These are phyloP conservation scores for Bombardia bombarda DNA, from an alignment of 495 filamentous ascomycete genomes.

Conservation along the genomic window DNA sequence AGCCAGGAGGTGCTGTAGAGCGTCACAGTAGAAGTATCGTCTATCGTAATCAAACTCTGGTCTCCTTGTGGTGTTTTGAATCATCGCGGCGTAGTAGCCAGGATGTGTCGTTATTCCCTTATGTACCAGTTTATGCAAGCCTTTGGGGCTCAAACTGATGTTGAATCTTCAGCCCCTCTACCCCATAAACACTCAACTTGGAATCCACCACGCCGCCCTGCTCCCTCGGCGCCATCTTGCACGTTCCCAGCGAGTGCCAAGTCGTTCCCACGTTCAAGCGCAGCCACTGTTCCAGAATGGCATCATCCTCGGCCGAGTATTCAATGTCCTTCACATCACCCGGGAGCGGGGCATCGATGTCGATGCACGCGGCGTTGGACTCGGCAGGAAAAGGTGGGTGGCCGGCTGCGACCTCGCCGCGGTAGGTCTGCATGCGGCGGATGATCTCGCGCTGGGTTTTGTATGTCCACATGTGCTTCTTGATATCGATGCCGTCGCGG, in stretches of 20 bases:
- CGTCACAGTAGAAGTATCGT: too few species aligned
- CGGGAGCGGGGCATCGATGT: slow-evolving; percentile 5
- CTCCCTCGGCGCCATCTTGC: slow-evolving; percentile 30
- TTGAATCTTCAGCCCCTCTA: slow-evolving; percentile 42
- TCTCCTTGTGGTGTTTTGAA: too few species aligned
- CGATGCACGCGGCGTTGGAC: slow-evolving; percentile 32
- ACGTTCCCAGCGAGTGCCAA: slow-evolving; percentile 2
- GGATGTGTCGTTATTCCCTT: too few species aligned
- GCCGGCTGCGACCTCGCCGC: slow-evolving; percentile 37
- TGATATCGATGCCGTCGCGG: slow-evolving; percentile 26
- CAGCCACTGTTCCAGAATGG: slow-evolving; percentile 6
- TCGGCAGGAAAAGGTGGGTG: slow-evolving; percentile 44
- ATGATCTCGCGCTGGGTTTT: slow-evolving; percentile 48
- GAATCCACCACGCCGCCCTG: slow-evolving; percentile 8
- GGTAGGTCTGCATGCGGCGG: slow-evolving; percentile 41
- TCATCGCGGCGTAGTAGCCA: too few species aligned
- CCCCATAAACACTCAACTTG: slow-evolving; percentile 5
- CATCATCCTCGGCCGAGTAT: slow-evolving; percentile 38
- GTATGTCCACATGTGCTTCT: slow-evolving; percentile 42
- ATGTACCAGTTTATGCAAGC: too few species aligned
- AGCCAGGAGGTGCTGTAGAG: too few species aligned
- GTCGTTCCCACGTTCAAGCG: slow-evolving; percentile 5
- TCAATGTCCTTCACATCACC: slow-evolving; percentile 11
- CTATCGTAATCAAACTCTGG: too few species aligned
- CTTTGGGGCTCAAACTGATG: too few species aligned